A percentile compares a stretch with the other conserved stretches of the same genome.
phyloP scores from a whole-genome alignment of 345 rosid genomes.

The Populus deltoides region DNA sequence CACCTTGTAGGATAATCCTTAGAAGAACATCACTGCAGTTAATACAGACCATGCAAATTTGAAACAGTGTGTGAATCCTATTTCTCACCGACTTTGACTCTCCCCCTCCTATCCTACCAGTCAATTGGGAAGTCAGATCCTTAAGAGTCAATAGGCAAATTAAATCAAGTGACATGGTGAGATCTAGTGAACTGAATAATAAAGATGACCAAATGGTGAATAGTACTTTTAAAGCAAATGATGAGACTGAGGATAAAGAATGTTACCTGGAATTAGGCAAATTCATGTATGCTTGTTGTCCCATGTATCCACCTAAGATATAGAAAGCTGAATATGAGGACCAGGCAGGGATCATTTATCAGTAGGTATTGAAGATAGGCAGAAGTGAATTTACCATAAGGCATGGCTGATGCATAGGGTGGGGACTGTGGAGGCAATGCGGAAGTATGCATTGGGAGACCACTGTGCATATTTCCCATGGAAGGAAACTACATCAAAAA shows the following conservation, averaged over 20 bases:
- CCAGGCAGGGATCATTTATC: background rate
- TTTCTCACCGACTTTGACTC: background rate
- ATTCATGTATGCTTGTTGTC: constrained; percentile 37
- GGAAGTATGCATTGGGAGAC: constrained; percentile 25
- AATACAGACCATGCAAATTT: background rate
- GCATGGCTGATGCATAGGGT: constrained; percentile 28
- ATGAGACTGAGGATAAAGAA: constrained; percentile 7
- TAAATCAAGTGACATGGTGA: background rate
- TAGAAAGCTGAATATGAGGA: constrained; percentile 15
- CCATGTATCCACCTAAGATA: constrained; percentile 42
- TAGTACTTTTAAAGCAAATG: background rate
- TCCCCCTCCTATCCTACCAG: background rate
- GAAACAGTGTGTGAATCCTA: background rate
- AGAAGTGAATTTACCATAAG: constrained; percentile 37
- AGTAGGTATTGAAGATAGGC: background rate
- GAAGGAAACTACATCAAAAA: constrained; percentile 45
- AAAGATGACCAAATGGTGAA: background rate
- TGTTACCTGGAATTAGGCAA: constrained; percentile 43
- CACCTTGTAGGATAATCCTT: background rate
- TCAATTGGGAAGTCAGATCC: background rate
- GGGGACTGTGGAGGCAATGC: constrained; percentile 27
- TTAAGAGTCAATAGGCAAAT: background rate
- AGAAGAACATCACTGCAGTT: background rate
- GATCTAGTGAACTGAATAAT: background rate
- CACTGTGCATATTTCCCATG: constrained; percentile 38